Percentiles rank a stretch among this genome's conserved stretches.
Evolutionary conservation across 176 grass and related monocot species (phyloP).

Genomic region (sorghum (Sorghum bicolor)): Sorghum_bicolor_NCBIv3 NC_012870.2:79166001-79166500

Average conservation of each 20-base stretch:
- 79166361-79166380: neutral
- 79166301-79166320: neutral
- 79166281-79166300: neutral
- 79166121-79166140: neutral
- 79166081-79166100: neutral
- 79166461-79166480: neutral
- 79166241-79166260: neutral
- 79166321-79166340: neutral
- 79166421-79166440: neutral
- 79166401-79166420: neutral
- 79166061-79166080: constrained; percentile 70
- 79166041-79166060: constrained; percentile 87
- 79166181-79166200: neutral
- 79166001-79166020: constrained; percentile 61
- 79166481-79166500: neutral
- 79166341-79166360: neutral
- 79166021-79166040: constrained; percentile 79
- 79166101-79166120: neutral
- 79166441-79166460: no score
- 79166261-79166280: neutral
- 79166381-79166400: neutral
- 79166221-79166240: neutral
- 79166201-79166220: neutral
- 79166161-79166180: no score
- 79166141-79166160: neutral